These are phyloP conservation scores for Venturia asperata DNA, from an alignment of 2,329 filamentous ascomycete genomes.

Conservation along the genomic window DNA sequence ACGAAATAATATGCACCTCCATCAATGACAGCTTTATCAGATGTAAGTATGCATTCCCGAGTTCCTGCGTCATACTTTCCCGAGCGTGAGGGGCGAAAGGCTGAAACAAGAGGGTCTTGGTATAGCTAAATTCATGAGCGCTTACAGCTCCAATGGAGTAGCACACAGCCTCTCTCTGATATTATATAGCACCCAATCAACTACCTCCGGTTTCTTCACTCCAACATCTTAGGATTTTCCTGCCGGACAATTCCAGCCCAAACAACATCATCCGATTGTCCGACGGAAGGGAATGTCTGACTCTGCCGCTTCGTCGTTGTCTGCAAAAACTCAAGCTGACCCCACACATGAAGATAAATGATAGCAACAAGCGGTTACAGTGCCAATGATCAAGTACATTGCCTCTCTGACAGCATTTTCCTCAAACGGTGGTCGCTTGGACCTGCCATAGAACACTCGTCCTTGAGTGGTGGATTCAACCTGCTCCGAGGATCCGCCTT, in stretches of 20 bases:
- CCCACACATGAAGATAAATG: neutral
- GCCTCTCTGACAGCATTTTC: neutral
- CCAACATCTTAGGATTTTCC: neutral
- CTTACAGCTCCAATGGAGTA: conserved; percentile 1
- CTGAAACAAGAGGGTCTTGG: conserved; percentile 8
- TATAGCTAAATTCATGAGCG: neutral
- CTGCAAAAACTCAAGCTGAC: neutral
- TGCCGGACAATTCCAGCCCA: neutral
- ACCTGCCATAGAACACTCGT: neutral
- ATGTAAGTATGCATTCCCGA: neutral
- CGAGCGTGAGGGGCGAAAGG: conserved; percentile 7
- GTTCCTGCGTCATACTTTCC: conserved; percentile 1
- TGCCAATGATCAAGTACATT: neutral
- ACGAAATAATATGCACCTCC: neutral
- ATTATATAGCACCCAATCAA: neutral
- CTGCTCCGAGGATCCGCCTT: neutral
- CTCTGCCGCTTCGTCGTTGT: neutral
- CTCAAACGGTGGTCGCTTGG: neutral
- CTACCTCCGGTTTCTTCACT: neutral
- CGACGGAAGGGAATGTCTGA: neutral
- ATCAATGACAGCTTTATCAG: neutral
- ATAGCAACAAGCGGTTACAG: neutral
- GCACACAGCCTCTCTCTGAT: neutral
- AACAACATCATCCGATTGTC: neutral
- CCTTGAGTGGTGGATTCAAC: neutral